Base-by-base conservation (phyloP, 2,329 filamentous ascomycete species). In the Colletotrichum australisinense region DNA sequence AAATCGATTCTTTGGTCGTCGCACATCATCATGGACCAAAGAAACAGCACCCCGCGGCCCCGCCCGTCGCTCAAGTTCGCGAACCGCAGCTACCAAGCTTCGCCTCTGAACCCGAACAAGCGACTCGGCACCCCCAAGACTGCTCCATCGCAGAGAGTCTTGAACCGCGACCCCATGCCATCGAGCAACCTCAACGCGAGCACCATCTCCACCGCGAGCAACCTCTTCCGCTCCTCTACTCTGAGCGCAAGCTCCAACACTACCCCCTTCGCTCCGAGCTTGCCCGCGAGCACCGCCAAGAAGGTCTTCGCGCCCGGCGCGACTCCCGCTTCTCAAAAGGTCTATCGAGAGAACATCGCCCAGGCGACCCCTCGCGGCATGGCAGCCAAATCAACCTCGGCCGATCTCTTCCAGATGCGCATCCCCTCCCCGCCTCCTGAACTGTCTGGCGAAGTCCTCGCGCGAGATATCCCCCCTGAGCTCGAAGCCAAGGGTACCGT, bases 391-490 rank as follows among this genome's bases (percentile, higher is more conserved):
- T 83, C 85, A 6, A 79, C 84, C 2, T 85, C 87, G 22, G 86
- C 85, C 74, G 87, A 90, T 57, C 84, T 89, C 19, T 91, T 91
- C 77, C 80, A 84, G 32, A 88, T 90, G 88, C 88, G 88, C 76
- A 91, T 91, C 71, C 84, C 88, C 28, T 88, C 88, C 22, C 89
- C 89, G 0, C 88, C 89, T 63, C 84, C 85, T 11, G 86, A 89
- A 72, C 83, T 91, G 35, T 89, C 87, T 16, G 89, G 89, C 73
- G 89, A 90, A 78, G 85, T 81, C 63, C 77, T 91, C 24, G 83
- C 88, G 8, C 86, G 86, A 74, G 86, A 88, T 77, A 83, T 91
- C 0, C 89, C 89, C 30, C 84, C 87, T 35, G 85, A 88, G 22
- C 85, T 87, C 78, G 85, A 85, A 62, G 83, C 86, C 12, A 84